Base-by-base conservation (phyloP, 495 filamentous ascomycete species). In the Achaetomiella virescens region DNA sequence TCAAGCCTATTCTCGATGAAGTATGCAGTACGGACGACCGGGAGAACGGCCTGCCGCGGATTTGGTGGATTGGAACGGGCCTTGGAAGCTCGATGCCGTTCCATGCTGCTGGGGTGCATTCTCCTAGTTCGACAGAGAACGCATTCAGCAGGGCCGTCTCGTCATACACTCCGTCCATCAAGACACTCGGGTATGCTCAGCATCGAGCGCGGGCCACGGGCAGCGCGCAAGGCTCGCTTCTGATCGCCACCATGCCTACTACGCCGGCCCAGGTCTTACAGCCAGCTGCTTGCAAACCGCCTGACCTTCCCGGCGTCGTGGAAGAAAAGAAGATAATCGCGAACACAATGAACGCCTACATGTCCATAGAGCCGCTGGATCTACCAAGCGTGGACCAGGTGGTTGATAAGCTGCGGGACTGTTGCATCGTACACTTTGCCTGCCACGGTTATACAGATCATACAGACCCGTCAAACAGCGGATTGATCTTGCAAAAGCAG, bases 31-130 rank as follows among this genome's bases (percentile, higher is more conserved):
- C 12, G 2, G 18, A 24, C 8, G 21, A 22, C 12, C 5, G 3
- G 20, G 3, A 29, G 2, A 14, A 18, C 2, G 33, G 47, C 12
- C 47, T 38, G 33, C n/a, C 52, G 15, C 27, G 38, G n/a, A 22
- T 54, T 6, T 54, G 52, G 41, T 54, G 52, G 50, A 53, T 42
- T n/a, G 37, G 37, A 0, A 12, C 50, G 3, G 50, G 50, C 8
- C n/a, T 44, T 3, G 37, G 8, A 9, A 44, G 22, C 15, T 43
- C 22, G 6, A 14, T 53, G 20, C 50, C 50, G 25, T 44, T 53
- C 24, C 50, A 53, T 15, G 50, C 50, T 11, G 50, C 50, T 3
- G 24, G 44, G 7, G 14, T 17, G 3, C 44, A 47, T 12, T 17
- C 12, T 18, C 24, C 44, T 3, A 5, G 44, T 1, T 47, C 44